Percentiles rank a stretch among this genome's conserved stretches.
Conservation (phyloP, 2,329 filamentous ascomycete genomes). For the Dactylellina sp. region DNA sequence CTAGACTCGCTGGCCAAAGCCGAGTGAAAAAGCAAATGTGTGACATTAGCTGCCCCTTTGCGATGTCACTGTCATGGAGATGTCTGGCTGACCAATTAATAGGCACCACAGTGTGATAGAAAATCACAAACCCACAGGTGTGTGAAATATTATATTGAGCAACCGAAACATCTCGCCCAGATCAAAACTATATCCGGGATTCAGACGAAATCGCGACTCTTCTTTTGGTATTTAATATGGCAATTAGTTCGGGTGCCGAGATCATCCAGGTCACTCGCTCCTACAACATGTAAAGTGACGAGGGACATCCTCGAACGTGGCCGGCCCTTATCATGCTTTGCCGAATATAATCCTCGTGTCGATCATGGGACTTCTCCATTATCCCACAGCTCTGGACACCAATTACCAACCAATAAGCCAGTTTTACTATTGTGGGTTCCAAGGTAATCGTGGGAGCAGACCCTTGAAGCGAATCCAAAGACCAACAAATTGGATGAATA, state of each 20-base stretch:
- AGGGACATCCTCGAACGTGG: constrained; percentile 52
- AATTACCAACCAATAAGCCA: constrained; percentile 30
- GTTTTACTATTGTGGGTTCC: constrained; percentile 38
- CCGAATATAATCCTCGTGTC: constrained; percentile 57
- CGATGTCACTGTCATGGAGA: constrained; percentile 8
- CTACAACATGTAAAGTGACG: constrained; percentile 27
- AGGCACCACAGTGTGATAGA: constrained; percentile 27
- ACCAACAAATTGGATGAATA: constrained; percentile 32
- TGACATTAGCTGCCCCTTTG: constrained; percentile 22
- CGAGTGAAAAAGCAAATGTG: constrained; percentile 17
- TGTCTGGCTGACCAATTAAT: constrained; percentile 19
- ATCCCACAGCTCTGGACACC: constrained; percentile 38
- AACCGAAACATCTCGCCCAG: constrained; percentile 23
- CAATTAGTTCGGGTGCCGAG: constrained; percentile 36
- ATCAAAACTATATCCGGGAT: constrained; percentile 16
- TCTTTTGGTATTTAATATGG: neutral
- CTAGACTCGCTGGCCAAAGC: constrained; percentile 27
- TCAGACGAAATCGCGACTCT: constrained; percentile 37
- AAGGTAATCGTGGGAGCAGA: constrained; percentile 43
- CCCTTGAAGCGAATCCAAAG: constrained; percentile 52
- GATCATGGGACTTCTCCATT: constrained; percentile 50
- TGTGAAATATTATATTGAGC: constrained; percentile 17
- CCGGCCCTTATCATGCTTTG: constrained; percentile 45
- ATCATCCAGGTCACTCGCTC: constrained; percentile 26
- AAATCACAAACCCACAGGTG: constrained; percentile 28